Percentiles rank a stretch among this genome's conserved stretches.
Evolutionary conservation across 495 filamentous ascomycete species (phyloP).

Genomic region (Glarea lozoyensis): DNA sequence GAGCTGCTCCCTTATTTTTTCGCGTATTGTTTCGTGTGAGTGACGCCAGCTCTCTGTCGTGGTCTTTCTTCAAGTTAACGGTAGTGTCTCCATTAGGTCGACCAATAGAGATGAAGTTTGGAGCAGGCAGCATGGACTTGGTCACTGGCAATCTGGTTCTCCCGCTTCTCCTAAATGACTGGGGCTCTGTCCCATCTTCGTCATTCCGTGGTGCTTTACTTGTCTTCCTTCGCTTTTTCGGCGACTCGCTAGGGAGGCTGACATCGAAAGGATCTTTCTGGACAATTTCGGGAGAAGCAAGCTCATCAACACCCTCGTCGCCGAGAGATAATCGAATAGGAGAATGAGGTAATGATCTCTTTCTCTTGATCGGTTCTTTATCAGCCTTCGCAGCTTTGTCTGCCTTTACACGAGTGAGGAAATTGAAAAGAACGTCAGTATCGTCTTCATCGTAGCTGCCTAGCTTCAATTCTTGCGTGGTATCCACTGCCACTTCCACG

Average conservation of each 20-base stretch:
- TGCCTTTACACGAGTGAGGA: conserved; percentile 35
- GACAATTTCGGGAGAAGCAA: conserved; percentile 9
- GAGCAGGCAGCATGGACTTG: conserved; percentile 11
- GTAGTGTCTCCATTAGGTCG: conserved; percentile 20
- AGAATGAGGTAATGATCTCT: conserved; percentile 24
- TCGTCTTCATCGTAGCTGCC: conserved; percentile 22
- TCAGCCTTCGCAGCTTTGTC: conserved; percentile 27
- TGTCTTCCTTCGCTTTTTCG: conserved; percentile 12
- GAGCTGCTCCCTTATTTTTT: conserved; percentile 41
- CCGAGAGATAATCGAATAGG: conserved; percentile 26
- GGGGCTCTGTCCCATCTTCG: conserved; percentile 10
- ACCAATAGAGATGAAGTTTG: conserved; percentile 21
- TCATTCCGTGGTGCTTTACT: neutral
- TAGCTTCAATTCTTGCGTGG: conserved; percentile 3
- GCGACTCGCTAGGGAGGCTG: conserved; percentile 5
- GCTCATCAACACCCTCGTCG: conserved; percentile 27
- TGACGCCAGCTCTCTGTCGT: conserved; percentile 41
- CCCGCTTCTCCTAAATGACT: conserved; percentile 16
- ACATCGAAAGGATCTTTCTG: conserved; percentile 15
- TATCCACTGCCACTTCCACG: conserved; percentile 2
- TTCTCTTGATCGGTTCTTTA: conserved; percentile 25
- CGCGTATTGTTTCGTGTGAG: conserved; percentile 42
- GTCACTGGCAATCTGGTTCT: conserved; percentile 21
- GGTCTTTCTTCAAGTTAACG: conserved; percentile 27
- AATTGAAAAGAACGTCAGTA: conserved; percentile 35